Percentiles rank a stretch among this genome's conserved stretches.
These are phyloP conservation scores for Rhizopogon roseolus DNA, from an alignment of 768 basidiomycete species.

Conservation along the genomic window DNA sequence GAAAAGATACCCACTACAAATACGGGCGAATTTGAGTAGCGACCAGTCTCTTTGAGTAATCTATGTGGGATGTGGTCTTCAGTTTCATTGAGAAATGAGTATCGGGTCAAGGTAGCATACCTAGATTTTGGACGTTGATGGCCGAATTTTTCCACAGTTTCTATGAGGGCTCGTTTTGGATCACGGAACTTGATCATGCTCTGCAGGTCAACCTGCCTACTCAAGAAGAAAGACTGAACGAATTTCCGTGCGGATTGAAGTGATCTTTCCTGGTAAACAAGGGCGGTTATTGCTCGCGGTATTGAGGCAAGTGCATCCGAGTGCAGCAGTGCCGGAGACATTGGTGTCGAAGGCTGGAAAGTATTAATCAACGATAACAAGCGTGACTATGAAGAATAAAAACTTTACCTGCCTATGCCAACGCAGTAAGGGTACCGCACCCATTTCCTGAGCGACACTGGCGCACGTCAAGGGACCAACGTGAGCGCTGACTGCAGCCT, in stretches of 20 bases:
- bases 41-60: slow-evolving; percentile 89
- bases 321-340: slow-evolving; percentile 54
- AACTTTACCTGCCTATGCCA: slow-evolving; percentile 68
- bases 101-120: slow-evolving; percentile 31
- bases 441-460: slow-evolving; percentile 82
- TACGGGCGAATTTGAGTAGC: slow-evolving; percentile 83
- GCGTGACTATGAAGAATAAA: not conserved
- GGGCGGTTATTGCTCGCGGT: slow-evolving; percentile 80
- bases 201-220: slow-evolving; percentile 77
- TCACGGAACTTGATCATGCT: slow-evolving; percentile 77
- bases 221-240: slow-evolving; percentile 84
- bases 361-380: not conserved
- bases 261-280: slow-evolving; percentile 86
- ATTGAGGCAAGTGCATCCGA: slow-evolving; percentile 88
- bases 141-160: slow-evolving; percentile 66
- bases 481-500: slow-evolving; percentile 88
- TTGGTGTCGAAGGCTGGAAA: slow-evolving; percentile 43
- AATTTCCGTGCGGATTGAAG: slow-evolving; percentile 85
- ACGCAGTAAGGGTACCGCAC: slow-evolving; percentile 68
- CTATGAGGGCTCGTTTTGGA: slow-evolving; percentile 71
- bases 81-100: not conserved
- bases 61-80: slow-evolving; percentile 31
- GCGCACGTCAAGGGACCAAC: slow-evolving; percentile 84
- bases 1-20: slow-evolving; percentile 96
- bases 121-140: slow-evolving; percentile 66